phyloP scores from a whole-genome alignment of 345 rosid genomes.

The Lumnitzera racemosa region DNA sequence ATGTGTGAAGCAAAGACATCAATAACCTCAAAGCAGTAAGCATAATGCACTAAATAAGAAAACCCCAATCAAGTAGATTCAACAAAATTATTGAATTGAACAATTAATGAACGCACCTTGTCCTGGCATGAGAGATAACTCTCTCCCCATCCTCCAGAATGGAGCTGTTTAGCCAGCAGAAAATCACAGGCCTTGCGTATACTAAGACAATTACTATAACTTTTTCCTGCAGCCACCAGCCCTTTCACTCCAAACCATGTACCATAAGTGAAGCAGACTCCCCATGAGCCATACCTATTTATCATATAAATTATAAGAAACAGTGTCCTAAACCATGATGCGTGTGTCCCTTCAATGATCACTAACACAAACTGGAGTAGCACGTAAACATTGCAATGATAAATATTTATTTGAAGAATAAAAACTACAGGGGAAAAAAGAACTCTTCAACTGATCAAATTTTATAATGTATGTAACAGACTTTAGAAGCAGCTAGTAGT shows the following conservation, averaged over 20 bases:
- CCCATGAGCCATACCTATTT: conserved; percentile 95
- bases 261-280: conserved; percentile 80
- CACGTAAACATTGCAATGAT: too few relatives aligned
- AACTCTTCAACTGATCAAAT: too few relatives aligned
- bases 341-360: background rate
- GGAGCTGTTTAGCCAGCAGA: conserved; percentile 72
- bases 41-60: too few relatives aligned
- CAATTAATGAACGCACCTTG: conserved; percentile 34
- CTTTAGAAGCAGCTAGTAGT: too few relatives aligned
- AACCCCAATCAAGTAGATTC: too few relatives aligned
- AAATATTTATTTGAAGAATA: too few relatives aligned
- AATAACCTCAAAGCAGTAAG: background rate
- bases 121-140: conserved; percentile 92
- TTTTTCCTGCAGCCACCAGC: conserved; percentile 73
- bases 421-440: too few relatives aligned
- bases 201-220: conserved; percentile 39
- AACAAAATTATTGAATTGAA: background rate
- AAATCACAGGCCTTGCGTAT: conserved; percentile 78
- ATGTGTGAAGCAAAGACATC: background rate
- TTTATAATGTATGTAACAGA: too few relatives aligned
- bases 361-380: too few relatives aligned
- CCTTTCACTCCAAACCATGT: conserved; percentile 82
- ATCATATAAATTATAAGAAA: conserved; percentile 3
- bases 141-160: conserved; percentile 98
- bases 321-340: conserved; percentile 2